phyloP scores from a whole-genome alignment of 257 asterid genomes.

The Scutellaria barbata region DNA sequence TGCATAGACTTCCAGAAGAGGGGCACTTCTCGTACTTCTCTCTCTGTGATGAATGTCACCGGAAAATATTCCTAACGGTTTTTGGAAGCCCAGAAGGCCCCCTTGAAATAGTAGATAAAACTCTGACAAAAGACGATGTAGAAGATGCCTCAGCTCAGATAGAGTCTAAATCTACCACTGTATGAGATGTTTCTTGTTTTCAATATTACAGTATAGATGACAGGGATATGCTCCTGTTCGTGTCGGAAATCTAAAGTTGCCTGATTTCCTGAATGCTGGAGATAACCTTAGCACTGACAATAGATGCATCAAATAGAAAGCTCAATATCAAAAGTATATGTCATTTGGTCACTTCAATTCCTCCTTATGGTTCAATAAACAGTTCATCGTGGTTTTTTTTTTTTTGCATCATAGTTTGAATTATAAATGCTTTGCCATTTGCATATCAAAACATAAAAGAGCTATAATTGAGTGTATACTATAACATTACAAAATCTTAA shows the following conservation, averaged over 20 bases:
- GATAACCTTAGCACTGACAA: conserved; percentile 43
- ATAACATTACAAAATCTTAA: conserved; percentile 12
- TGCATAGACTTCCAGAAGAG: conserved; percentile 77
- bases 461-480: neutral
- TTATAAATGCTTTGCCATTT: neutral
- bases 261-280: conserved; percentile 11
- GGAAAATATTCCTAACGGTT: conserved; percentile 63
- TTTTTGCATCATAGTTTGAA: conserved; percentile 1
- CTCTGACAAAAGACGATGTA: conserved; percentile 39
- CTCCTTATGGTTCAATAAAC: conserved; percentile 21
- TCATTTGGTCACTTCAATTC: conserved; percentile 5
- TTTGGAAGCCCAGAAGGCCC: conserved; percentile 81
- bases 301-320: conserved; percentile 39
- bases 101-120: conserved; percentile 48
- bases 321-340: conserved; percentile 20
- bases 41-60: conserved; percentile 74
- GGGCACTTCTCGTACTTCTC: conserved; percentile 87
- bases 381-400: neutral
- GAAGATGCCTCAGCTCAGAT: conserved; percentile 38
- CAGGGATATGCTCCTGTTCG: conserved; percentile 34
- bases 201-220: conserved; percentile 42
- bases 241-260: conserved; percentile 23
- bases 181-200: conserved; percentile 33
- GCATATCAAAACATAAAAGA: conserved; percentile 8
- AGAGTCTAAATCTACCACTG: conserved; percentile 38